Evolutionary conservation across 805 yeast genomes (phyloP).

Genomic region (Kazachstania martiniae): DNA sequence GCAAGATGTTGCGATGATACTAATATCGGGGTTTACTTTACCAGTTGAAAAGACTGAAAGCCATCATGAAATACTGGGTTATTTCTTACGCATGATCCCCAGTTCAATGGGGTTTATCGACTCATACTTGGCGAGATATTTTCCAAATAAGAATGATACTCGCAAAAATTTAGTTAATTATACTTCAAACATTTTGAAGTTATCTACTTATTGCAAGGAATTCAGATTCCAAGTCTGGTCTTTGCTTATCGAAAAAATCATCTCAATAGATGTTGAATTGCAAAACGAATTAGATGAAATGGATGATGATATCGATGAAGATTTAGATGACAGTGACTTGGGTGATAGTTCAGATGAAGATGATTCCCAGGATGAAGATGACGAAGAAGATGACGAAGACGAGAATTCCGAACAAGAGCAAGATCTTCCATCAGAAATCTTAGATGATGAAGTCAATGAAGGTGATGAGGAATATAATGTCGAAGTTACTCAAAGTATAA

Average conservation of each 20-base stretch:
- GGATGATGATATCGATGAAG: slow-evolving; percentile 61
- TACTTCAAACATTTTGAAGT: slow-evolving; percentile 47
- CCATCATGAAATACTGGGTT: slow-evolving; percentile 56
- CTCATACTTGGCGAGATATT: slow-evolving; percentile 42
- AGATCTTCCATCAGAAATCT: slow-evolving; percentile 21
- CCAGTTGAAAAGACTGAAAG: slow-evolving; percentile 27
- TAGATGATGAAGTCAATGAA: slow-evolving; percentile 26
- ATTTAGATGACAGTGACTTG: slow-evolving; percentile 20
- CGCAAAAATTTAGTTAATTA: slow-evolving; percentile 48
- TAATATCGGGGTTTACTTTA: slow-evolving; percentile 51
- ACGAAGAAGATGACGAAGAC: slow-evolving; percentile 25
- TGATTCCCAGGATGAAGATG: slow-evolving; percentile 28
- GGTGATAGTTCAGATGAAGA: slow-evolving; percentile 15
- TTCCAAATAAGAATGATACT: slow-evolving; percentile 71
- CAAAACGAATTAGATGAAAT: slow-evolving; percentile 80
- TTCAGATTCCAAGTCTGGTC: slow-evolving; percentile 70
- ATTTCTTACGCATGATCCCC: slow-evolving; percentile 66
- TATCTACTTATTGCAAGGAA: slow-evolving; percentile 66
- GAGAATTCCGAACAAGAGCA: slow-evolving; percentile 24
- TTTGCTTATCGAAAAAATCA: slow-evolving; percentile 63
- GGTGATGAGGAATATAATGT: slow-evolving; percentile 38
- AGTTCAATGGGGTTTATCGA: slow-evolving; percentile 64
- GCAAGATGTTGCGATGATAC: slow-evolving; percentile 61
- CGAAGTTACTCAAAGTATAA: slow-evolving; percentile 38
- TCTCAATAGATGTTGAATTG: slow-evolving; percentile 83